Conservation (phyloP, 2,329 filamentous ascomycete genomes). For the Xylaria digitata region DNA sequence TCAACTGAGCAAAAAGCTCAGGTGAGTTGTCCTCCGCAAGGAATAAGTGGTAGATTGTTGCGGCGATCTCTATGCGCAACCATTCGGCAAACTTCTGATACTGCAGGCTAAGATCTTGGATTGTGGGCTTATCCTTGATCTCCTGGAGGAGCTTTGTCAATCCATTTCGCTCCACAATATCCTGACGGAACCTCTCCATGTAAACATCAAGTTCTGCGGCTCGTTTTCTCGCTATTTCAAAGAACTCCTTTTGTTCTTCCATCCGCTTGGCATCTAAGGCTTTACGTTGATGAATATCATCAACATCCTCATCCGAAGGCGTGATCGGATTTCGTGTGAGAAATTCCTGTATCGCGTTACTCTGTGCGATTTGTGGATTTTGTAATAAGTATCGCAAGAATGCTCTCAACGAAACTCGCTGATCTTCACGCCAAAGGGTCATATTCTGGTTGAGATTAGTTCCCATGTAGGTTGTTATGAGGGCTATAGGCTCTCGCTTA, state of each 20-base stretch:
- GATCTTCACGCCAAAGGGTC: conserved; percentile 83
- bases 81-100: conserved; percentile 99
- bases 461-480: conserved; percentile 36
- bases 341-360: conserved; percentile 86
- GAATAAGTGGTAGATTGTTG: conserved; percentile 96
- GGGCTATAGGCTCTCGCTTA: conserved; percentile 31
- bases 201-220: conserved; percentile 95
- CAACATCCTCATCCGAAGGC: conserved; percentile 82
- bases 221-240: conserved; percentile 90
- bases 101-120: conserved; percentile 89
- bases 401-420: conserved; percentile 89
- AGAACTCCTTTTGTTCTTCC: conserved; percentile 93
- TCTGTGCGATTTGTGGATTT: conserved; percentile 84
- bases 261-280: conserved; percentile 87
- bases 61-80: conserved; percentile 95
- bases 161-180: conserved; percentile 79
- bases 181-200: conserved; percentile 88
- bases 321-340: conserved; percentile 77
- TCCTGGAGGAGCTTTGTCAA: conserved; percentile 93
- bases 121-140: conserved; percentile 88
- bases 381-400: conserved; percentile 88
- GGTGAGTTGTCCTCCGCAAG: conserved; percentile 98
- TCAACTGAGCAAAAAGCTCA: conserved; percentile 92
- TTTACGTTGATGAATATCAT: conserved; percentile 83
- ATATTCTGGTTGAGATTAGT: conserved; percentile 59